Evolutionary conservation across 352 stramenopile genomes (phyloP).

Genomic region (Globisporangium splendens): DNA sequence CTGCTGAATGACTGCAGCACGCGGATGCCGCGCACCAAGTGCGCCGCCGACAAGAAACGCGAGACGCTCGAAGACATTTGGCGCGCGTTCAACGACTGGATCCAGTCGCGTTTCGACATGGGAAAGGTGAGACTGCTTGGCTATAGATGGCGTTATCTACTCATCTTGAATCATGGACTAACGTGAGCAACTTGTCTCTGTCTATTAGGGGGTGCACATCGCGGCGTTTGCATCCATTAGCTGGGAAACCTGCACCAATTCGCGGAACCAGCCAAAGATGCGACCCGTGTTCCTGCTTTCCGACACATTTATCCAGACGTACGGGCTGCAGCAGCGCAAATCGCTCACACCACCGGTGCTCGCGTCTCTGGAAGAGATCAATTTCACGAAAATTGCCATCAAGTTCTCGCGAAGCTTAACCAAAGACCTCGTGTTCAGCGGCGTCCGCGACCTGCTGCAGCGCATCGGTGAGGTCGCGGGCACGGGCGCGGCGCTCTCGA

Average conservation of each 20-base stretch:
- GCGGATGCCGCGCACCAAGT: slow-evolving; percentile 51
- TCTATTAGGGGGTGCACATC: slow-evolving; percentile 53
- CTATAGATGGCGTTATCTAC: background rate
- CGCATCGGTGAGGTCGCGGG: slow-evolving; percentile 63
- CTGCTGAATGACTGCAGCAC: slow-evolving; percentile 70
- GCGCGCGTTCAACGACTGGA: slow-evolving; percentile 73
- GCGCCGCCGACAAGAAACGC: slow-evolving; percentile 52
- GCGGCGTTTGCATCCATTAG: slow-evolving; percentile 73
- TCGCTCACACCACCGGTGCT: slow-evolving; percentile 22
- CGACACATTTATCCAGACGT: slow-evolving; percentile 66
- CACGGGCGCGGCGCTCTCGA: slow-evolving; percentile 49
- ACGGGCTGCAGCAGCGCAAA: slow-evolving; percentile 52
- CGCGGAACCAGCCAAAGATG: slow-evolving; percentile 54
- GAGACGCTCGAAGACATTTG: slow-evolving; percentile 74
- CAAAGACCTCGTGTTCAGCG: slow-evolving; percentile 70
- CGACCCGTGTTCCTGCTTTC: slow-evolving; percentile 60
- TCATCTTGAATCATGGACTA: background rate
- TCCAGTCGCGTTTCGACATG: slow-evolving; percentile 59
- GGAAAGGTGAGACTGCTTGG: slow-evolving; percentile 40
- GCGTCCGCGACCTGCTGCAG: slow-evolving; percentile 66
- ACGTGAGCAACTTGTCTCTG: no score
- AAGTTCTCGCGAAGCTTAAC: slow-evolving; percentile 74
- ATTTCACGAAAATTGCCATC: slow-evolving; percentile 83
- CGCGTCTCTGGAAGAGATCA: slow-evolving; percentile 70
- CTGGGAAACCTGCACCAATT: slow-evolving; percentile 59